Conservation (phyloP, 495 filamentous ascomycete genomes). For the Gamarada debralockiae region DNA sequence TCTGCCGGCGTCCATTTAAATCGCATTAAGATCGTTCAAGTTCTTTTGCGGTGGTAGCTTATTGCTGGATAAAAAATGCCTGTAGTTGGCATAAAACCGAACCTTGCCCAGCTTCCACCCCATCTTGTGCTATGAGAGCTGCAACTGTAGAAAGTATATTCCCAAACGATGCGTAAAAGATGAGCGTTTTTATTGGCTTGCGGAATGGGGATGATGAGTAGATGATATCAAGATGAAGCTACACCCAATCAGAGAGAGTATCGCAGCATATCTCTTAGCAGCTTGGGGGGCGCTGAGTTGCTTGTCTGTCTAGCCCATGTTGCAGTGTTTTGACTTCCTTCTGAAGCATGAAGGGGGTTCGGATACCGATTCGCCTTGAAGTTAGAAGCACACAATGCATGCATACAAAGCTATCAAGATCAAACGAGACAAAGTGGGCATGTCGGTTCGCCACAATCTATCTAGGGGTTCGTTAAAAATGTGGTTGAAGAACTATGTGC, state of each 20-base stretch:
- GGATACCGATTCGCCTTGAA: too few relatives aligned
- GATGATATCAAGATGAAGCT: constrained; percentile 72
- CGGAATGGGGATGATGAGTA: constrained; percentile 54
- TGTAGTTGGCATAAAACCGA: constrained; percentile 9
- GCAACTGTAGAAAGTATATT: constrained; percentile 77
- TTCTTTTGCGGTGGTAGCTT: neutral
- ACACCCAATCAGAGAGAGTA: constrained; percentile 69
- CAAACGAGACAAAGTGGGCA: too few relatives aligned
- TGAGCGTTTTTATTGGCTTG: constrained; percentile 79
- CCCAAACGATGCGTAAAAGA: constrained; percentile 81
- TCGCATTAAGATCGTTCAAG: too few relatives aligned
- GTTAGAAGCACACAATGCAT: too few relatives aligned
- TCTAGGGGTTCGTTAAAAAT: too few relatives aligned
- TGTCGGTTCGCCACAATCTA: too few relatives aligned
- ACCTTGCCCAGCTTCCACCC: constrained; percentile 5
- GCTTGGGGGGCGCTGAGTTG: constrained; percentile 3
- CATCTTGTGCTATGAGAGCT: constrained; percentile 60
- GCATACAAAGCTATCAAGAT: too few relatives aligned
- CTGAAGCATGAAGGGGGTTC: too few relatives aligned
- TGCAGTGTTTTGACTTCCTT: neutral
- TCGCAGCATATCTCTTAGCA: constrained; percentile 58
- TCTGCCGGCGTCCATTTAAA: too few relatives aligned
- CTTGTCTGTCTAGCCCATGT: constrained; percentile 7
- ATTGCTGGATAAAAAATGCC: constrained; percentile 13
- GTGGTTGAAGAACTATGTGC: too few relatives aligned